Base-by-base conservation (phyloP, 208 protist genomes). In the Acanthamoeba castellanii region DNA sequence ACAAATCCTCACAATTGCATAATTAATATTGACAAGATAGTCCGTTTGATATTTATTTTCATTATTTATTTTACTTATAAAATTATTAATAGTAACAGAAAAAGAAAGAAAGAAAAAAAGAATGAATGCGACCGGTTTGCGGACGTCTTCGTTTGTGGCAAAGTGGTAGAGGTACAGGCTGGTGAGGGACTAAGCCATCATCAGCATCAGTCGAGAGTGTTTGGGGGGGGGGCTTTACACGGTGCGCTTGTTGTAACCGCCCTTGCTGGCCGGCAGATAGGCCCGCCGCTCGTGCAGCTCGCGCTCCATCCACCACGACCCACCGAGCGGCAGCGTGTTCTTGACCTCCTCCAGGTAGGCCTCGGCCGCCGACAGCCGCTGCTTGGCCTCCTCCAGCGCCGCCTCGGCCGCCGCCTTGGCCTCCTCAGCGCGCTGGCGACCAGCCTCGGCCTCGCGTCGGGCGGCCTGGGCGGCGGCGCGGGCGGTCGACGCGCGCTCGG, bases 231-330 rank as follows among this genome's bases (percentile, higher is more conserved):
- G 25, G 68, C 18, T 7, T 9, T 55, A 55, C 50, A 32, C 8
- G 20, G 20, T 27, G 78, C 78, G 78, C 68, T 84, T 82, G 90
- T 94, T 94, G 90, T 70, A 94, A 47, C 90, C 90, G 22, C 90
- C 90, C 76, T 93, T 94, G 82, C 52, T 95, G 30, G 37, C n/a
- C 47, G 95, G 95, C 82, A 96, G 70, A 76, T 95, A 96, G 57
- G 93, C 94, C 16, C 94, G 76, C 0, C 47, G 32, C 78, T 96
- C 95, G 84, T 55, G 42, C 20, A 96, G 27, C 81, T 95, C 84
- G 9, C 95, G 16, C 55, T 96, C 74, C 93, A 96, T 95, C 95
- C 95, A 96, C 95, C 95, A 96, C 32, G 90, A 72, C 20, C 57
- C 57, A 9, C 95, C 95, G 34, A 59, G 68, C 89, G 95, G 78